Base-by-base conservation (phyloP, 306 rosid species). In the Casuarina cunninghamiana region DNA sequence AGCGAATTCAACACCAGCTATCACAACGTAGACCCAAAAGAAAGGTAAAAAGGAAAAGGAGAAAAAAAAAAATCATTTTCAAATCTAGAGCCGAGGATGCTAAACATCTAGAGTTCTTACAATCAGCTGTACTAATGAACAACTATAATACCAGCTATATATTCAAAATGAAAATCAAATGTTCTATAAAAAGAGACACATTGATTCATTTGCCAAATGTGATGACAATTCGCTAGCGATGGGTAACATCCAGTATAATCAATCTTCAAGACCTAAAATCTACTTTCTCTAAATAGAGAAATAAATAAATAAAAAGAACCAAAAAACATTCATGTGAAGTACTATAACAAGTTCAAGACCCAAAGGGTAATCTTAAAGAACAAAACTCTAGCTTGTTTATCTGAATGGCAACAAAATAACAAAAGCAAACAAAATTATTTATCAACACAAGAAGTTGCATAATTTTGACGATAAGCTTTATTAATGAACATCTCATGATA, bases 311-410 rank as follows among this genome's bases (percentile, higher is more conserved):
- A 26, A 62, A 51, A 77, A 26, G 32, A 26, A 26, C 10, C 35
- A 53, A 15, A 65, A 69, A 60, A 50, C 46, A 54, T 60, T 43
- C 67, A 70, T 77, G 79, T 70, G 39, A 49, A 67, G 43, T 26
- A 73, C 63, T 63, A 44, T 43, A 81, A 78, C 35, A 75, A 67
- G 48, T 44, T 53, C 53, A 68, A 71, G 53, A 55, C 10, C 50
- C 57, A 43, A 67, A 48, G 45, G 2, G 32, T 26, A 26, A 26
- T 26, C 32, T 26, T 26, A 26, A 26, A 26, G 32, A 26, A 26
- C 32, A 26, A 26, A 26, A 26, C 32, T 26, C 1, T 26, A 26
- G 32, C 32, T 26, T 26, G 32, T 26, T 26, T 26, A 26, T 26
- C 32, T 26, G 32, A 26, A 26, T 15, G 12, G 10, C 53, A 49